These are phyloP conservation scores for Hymenochaete sp. DNA, from an alignment of 1,284 basidiomycete species.

Conservation along the genomic window DNA sequence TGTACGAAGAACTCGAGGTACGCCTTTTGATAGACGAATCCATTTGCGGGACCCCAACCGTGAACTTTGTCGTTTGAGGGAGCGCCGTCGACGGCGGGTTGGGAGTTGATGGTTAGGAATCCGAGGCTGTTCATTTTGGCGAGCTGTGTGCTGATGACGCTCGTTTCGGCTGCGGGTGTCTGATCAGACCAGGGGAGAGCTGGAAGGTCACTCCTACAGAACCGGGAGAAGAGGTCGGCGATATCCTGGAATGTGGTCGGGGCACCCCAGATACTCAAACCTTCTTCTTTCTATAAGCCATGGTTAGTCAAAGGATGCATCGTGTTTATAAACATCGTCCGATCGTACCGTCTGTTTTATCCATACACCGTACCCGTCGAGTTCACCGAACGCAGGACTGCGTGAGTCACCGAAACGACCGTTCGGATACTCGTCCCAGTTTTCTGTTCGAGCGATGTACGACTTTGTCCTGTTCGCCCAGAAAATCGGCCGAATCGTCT, in stretches of 20 bases:
- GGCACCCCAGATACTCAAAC: constrained; percentile 79
- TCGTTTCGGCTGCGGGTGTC: constrained; percentile 77
- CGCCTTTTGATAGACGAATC: constrained; percentile 98
- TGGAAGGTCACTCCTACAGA: constrained; percentile 63
- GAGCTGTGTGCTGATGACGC: constrained; percentile 73
- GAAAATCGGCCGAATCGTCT: constrained; percentile 91
- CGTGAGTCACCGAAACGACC: constrained; percentile 96
- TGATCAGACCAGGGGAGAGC: constrained; percentile 97
- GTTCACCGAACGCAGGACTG: constrained; percentile 94
- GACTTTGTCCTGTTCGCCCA: constrained; percentile 92
- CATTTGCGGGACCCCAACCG: constrained; percentile 93
- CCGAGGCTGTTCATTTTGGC: constrained; percentile 83
- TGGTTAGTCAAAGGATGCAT: constrained; percentile 2
- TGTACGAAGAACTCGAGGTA: constrained; percentile 96
- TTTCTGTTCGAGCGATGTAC: constrained; percentile 85
- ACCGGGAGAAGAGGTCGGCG: constrained; percentile 66
- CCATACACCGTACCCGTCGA: constrained; percentile 89
- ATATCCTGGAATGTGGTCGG: constrained; percentile 67
- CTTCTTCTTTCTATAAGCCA: constrained; percentile 64
- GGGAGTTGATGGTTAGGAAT: constrained; percentile 96
- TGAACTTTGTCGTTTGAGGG: constrained; percentile 79
- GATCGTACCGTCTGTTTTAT: constrained; percentile 69
- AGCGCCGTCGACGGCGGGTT: constrained; percentile 93
- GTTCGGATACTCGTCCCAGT: constrained; percentile 99
- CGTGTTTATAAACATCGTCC: constrained; percentile 6